Percentiles rank a stretch among this genome's conserved stretches.
phyloP scores from a whole-genome alignment of 148 eudicot species.

The Amaranthus hypochondriacus region DNA sequence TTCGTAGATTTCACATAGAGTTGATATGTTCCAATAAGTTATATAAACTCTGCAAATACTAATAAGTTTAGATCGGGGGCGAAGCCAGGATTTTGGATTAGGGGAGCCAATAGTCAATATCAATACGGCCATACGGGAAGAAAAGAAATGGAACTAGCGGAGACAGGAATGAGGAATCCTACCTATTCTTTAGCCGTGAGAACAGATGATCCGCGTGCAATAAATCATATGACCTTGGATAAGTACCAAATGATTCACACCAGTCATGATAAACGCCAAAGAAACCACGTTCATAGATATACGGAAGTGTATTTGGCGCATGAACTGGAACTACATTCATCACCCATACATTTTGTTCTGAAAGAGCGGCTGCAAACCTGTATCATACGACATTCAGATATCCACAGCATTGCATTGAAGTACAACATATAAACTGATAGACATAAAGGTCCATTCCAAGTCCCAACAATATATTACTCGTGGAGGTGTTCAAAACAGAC shows the following conservation, averaged over 20 bases:
- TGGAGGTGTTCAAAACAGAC: too few relatives aligned
- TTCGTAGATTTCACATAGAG: too few relatives aligned
- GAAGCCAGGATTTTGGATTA: too few relatives aligned
- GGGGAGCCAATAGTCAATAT: too few relatives aligned
- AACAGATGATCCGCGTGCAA: constrained; percentile 95
- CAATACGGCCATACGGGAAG: too few relatives aligned
- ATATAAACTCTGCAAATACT: too few relatives aligned
- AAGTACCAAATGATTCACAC: constrained; percentile 94
- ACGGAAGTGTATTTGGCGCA: constrained; percentile 92
- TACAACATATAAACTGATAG: background rate
- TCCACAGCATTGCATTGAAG: background rate
- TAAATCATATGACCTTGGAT: constrained; percentile 95
- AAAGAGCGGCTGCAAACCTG: constrained; percentile 97
- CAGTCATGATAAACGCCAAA: constrained; percentile 91
- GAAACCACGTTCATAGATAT: constrained; percentile 88
- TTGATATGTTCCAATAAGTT: too few relatives aligned
- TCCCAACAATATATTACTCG: too few relatives aligned
- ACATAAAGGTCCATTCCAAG: too few relatives aligned
- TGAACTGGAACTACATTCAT: constrained; percentile 93
- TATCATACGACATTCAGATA: constrained; percentile 4
- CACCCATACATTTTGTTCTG: constrained; percentile 76
- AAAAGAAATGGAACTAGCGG: background rate
- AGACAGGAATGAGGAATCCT: background rate
- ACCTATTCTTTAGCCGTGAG: constrained; percentile 92
- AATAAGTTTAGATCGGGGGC: too few relatives aligned